Evolutionary conservation across 2,329 filamentous ascomycete species (phyloP), one percentile per base, ranked within the genome.

Genomic region (Fusarium caatingaense): DNA sequence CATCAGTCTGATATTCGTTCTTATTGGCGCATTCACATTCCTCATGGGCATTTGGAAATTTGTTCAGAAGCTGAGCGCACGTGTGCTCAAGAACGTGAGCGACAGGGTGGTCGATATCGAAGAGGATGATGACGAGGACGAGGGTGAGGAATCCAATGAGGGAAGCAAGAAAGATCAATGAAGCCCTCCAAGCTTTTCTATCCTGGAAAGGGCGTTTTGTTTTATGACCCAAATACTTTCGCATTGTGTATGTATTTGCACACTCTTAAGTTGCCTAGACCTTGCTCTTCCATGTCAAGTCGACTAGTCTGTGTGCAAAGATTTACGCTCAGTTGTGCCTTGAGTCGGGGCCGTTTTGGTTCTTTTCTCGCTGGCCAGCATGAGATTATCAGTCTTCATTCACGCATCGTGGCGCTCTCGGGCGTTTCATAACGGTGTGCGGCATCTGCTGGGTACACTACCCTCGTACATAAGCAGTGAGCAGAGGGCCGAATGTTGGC

Each of bases 231-330:
- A 28, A 28, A 47, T 48, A 10, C 42, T 45, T 45, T 45, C 23
- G 16, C 41, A 48, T 60, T n/a, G 42, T 65, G 48, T 25, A 57
- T 63, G 62, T 61, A 68, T 80, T 79, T 92, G 93, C 93, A 95
- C 92, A 91, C 92, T 92, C 91, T 97, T 97, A 92, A 97, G 94
- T 96, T 97, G 93, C 88, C 93, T 94, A 88, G 87, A 89, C 83
- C 82, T 80, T 85, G 78, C 86, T 88, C 83, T 83, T 87, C 92
- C 88, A 88, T 95, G 90, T 89, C 88, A 89, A 94, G 93, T 90
- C 91, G 90, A 96, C 94, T 90, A 96, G 94, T 97, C 94, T 92
- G 89, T 90, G 92, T 97, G 94, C 94, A 93, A 86, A 97, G 86
- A 97, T 87, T 62, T 82, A 88, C 76, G 79, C 82, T 80, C 80